A percentile compares a stretch with the other conserved stretches of the same genome.
These are phyloP conservation scores for Aspergillus wentii DNA, from an alignment of 495 filamentous ascomycete genomes.

Conservation along the genomic window DNA sequence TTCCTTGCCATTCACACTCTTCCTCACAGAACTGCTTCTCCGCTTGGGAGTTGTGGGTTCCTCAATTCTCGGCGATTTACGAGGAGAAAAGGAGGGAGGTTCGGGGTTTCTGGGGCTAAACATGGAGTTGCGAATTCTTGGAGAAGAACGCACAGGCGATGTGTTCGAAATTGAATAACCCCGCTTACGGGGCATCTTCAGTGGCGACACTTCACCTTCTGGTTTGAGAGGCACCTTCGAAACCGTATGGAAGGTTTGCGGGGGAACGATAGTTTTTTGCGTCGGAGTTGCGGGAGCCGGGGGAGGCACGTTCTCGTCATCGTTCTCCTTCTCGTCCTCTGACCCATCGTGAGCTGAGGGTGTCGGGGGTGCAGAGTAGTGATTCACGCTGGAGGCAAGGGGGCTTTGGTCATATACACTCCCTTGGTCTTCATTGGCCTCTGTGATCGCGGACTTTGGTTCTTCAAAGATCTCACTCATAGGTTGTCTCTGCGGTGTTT, in stretches of 20 bases:
- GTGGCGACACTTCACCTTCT: slow-evolving; percentile 56
- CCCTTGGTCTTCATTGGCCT: slow-evolving; percentile 1
- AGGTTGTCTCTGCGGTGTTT: slow-evolving; percentile 6
- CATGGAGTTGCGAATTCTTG: slow-evolving; percentile 23
- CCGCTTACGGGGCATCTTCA: slow-evolving; percentile 52
- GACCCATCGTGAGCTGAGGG: slow-evolving; percentile 1
- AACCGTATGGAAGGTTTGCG: slow-evolving; percentile 59
- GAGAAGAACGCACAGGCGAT: slow-evolving; percentile 32
- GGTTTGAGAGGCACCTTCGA: slow-evolving; percentile 73
- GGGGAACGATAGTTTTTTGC: slow-evolving; percentile 15
- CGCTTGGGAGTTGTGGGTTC: slow-evolving; percentile 20
- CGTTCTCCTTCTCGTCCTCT: slow-evolving; percentile 33
- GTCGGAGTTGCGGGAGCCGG: slow-evolving; percentile 32
- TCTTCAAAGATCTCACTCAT: slow-evolving; percentile 12
- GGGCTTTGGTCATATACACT: slow-evolving; percentile 9
- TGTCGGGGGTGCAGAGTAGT: background rate
- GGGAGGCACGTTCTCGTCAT: slow-evolving; percentile 12
- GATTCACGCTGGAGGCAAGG: slow-evolving; percentile 8
- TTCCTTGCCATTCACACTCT: slow-evolving; percentile 3
- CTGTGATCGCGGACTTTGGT: background rate
- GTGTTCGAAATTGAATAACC: slow-evolving; percentile 40
- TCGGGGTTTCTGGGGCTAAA: slow-evolving; percentile 7
- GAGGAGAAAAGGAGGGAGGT: slow-evolving; percentile 15
- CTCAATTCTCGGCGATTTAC: slow-evolving; percentile 18
- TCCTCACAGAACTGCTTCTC: slow-evolving; percentile 11